A percentile compares a stretch with the other conserved stretches of the same genome.
Evolutionary conservation across 176 grass and related monocot genomes (phyloP).

Genomic region (Triticum urartu): DNA sequence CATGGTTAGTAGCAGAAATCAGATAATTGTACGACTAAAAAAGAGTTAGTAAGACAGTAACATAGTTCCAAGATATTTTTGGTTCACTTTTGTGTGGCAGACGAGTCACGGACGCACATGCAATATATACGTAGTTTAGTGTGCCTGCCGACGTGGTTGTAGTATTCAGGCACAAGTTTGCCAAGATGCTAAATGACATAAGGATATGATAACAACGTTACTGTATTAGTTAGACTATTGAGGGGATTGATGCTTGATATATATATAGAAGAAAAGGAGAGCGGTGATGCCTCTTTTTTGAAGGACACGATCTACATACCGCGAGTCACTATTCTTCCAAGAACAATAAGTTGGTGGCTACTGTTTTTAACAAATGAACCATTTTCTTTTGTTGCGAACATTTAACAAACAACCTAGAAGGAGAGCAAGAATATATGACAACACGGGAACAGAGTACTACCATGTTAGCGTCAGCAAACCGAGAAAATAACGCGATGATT

Average conservation of each 20-base stretch:
- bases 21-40: not conserved
- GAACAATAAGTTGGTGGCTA: slow-evolving; percentile 1
- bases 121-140: not conserved
- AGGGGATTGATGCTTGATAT: not conserved
- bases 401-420: not conserved
- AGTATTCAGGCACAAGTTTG: slow-evolving; percentile 1
- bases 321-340: slow-evolving; percentile 6
- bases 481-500: no score
- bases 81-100: not conserved
- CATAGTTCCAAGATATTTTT: not conserved
- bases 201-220: not conserved
- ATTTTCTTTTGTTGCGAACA: no score
- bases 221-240: not conserved
- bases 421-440: not conserved
- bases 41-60: not conserved
- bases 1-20: not conserved
- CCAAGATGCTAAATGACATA: not conserved
- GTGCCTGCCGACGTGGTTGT: not conserved
- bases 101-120: not conserved
- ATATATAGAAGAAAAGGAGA: not conserved
- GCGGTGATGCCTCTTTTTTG: not conserved
- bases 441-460: no score
- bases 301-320: not conserved
- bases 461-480: no score
- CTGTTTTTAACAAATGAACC: not conserved